Base-by-base conservation (phyloP, 148 eudicot species). In the Drosera capensis region DNA sequence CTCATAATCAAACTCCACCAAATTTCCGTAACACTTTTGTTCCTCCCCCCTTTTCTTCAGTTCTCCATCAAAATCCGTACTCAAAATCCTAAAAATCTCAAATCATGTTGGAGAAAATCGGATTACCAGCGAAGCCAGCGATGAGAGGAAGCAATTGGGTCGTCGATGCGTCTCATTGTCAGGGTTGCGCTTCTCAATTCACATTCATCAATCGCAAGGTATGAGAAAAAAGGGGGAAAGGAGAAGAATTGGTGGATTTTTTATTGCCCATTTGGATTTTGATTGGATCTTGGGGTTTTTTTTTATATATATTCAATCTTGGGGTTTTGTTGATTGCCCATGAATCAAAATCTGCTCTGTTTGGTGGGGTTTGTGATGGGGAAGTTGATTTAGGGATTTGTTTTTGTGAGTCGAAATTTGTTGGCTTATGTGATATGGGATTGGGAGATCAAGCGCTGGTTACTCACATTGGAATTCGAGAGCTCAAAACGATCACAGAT, bases 131-230 rank as follows among this genome's bases (percentile, higher is more conserved):
- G 51, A 85, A 71, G 60, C 95, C 95, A 45, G 68, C 95, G 4
- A 45, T 70, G 28, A 50, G 95, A 52, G 95, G 95, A 12, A 86
- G 71, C 56, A 68, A 48, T 60, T 86, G 95, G 95, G 95, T 86
- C 31, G 63, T 75, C 42, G 95, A 86, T 46, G 80, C 82, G 41
- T 60, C 92, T 1, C 82, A 80, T 62, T 86, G 95, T 59, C 92
- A 86, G 59, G 68, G 72, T 14, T 86, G 95, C 48, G 72, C 95
- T 26, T 58, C 78, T 16, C 95, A 66, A 50, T 86, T 86, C 58
- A 74, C 95, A 31, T 85, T 85, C 66, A 70, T 85, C 79, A 80
- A 85, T 75, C 92, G 95, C 68, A 80, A 80, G 95, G 95, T 85
- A 20, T 13, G 2, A 34, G 38, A 34, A 34, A 11, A 34, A 34